A percentile compares a stretch with the other conserved stretches of the same genome.
phyloP scores from a whole-genome alignment of 805 yeast species.

The Hanseniaspora meyeri region DNA sequence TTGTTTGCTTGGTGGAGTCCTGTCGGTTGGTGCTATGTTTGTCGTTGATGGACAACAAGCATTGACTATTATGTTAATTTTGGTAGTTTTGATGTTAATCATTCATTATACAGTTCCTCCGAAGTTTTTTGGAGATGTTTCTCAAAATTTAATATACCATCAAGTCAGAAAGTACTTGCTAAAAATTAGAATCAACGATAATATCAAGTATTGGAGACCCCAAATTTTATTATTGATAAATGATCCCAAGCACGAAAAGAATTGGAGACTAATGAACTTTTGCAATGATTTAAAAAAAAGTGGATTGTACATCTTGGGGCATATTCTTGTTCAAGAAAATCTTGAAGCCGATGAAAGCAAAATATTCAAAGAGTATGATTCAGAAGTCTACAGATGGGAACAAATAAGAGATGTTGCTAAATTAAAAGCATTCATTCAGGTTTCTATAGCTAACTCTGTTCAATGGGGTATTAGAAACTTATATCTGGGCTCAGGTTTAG shows the following conservation, averaged over 20 bases:
- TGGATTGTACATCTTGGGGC: conserved; percentile 84
- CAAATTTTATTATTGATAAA: conserved; percentile 81
- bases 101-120: conserved; percentile 92
- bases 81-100: conserved; percentile 53
- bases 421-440: conserved; percentile 88
- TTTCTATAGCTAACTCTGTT: conserved; percentile 72
- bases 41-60: conserved; percentile 90
- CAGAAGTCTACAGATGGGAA: conserved; percentile 75
- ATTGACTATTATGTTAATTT: conserved; percentile 52
- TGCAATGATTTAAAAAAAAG: conserved; percentile 94
- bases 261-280: conserved; percentile 83
- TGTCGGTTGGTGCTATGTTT: conserved; percentile 76
- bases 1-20: conserved; percentile 61
- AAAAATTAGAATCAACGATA: conserved; percentile 71
- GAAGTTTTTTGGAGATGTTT: conserved; percentile 95
- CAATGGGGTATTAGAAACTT: conserved; percentile 95
- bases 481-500: conserved; percentile 86
- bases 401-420: conserved; percentile 64
- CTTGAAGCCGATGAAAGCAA: conserved; percentile 29
- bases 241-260: conserved; percentile 58
- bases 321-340: conserved; percentile 39
- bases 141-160: conserved; percentile 87
- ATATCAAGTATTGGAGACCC: conserved; percentile 97
- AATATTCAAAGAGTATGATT: conserved; percentile 54
- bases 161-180: conserved; percentile 82